A percentile compares a stretch with the other conserved stretches of the same genome.
Conservation (phyloP, 2,329 filamentous ascomycete species). For the Claviceps fusiformis region DNA sequence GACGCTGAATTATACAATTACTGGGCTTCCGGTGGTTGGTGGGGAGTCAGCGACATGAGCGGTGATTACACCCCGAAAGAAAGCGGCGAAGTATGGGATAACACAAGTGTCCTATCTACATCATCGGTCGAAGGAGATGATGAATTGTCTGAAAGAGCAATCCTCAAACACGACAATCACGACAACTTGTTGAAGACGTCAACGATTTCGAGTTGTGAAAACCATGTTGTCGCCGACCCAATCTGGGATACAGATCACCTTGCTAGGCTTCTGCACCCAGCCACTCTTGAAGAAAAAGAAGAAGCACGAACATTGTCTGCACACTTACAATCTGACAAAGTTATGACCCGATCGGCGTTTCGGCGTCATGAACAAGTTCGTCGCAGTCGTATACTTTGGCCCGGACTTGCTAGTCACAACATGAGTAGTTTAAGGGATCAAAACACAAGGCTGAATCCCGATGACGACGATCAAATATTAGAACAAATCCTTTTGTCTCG, state of each 20-base stretch:
- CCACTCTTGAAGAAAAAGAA: slow-evolving; percentile 60
- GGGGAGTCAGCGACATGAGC: slow-evolving; percentile 69
- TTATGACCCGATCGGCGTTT: slow-evolving; percentile 74
- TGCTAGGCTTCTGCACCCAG: slow-evolving; percentile 69
- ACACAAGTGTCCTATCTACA: slow-evolving; percentile 64
- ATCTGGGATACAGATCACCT: slow-evolving; percentile 55
- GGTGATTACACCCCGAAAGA: slow-evolving; percentile 56
- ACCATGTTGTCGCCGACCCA: slow-evolving; percentile 46
- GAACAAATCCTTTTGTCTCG: slow-evolving; percentile 46
- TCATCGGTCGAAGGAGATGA: slow-evolving; percentile 25
- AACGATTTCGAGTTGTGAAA: slow-evolving; percentile 40
- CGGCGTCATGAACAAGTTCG: slow-evolving; percentile 53
- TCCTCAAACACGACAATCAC: slow-evolving; percentile 37
- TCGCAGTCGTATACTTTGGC: slow-evolving; percentile 46
- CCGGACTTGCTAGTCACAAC: slow-evolving; percentile 11
- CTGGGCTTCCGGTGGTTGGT: slow-evolving; percentile 75
- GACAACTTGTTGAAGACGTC: slow-evolving; percentile 62
- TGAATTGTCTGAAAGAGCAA: slow-evolving; percentile 32
- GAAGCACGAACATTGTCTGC: slow-evolving; percentile 72
- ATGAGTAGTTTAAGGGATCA: slow-evolving; percentile 6
- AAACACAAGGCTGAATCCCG: slow-evolving; percentile 32
- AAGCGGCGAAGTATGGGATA: slow-evolving; percentile 50
- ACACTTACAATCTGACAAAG: slow-evolving; percentile 55
- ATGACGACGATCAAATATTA: slow-evolving; percentile 43
- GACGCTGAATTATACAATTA: slow-evolving; percentile 67